phyloP scores from a whole-genome alignment of 495 filamentous ascomycete species.

The Jackrogersella minutella region DNA sequence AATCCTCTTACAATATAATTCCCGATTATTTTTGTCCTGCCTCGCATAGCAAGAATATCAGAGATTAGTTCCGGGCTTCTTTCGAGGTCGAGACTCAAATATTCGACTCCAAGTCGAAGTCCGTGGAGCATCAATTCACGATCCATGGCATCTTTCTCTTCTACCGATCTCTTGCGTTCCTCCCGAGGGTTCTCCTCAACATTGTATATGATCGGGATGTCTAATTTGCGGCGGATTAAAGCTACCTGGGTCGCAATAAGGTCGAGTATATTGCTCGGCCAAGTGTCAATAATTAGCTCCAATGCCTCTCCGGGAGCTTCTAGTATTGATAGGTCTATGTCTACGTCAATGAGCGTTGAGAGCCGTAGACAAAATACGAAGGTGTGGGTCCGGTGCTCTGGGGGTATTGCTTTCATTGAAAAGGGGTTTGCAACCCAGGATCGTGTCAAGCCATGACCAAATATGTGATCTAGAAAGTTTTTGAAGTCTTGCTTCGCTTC shows the following conservation, averaged over 20 bases:
- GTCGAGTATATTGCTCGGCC: conserved; percentile 60
- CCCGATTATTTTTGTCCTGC: conserved; percentile 78
- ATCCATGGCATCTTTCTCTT: conserved; percentile 60
- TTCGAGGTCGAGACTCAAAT: conserved; percentile 71
- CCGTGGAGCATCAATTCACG: conserved; percentile 70
- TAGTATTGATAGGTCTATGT: conserved; percentile 66
- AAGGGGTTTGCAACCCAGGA: conserved; percentile 74
- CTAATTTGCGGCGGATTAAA: conserved; percentile 68
- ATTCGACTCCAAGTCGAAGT: conserved; percentile 77
- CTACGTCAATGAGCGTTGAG: conserved; percentile 63
- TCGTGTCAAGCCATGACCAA: conserved; percentile 62
- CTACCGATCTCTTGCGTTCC: conserved; percentile 47
- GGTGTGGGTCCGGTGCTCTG: conserved; percentile 70
- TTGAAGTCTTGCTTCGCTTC: conserved; percentile 78
- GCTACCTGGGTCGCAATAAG: conserved; percentile 65
- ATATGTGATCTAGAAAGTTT: conserved; percentile 71
- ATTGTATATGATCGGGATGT: conserved; percentile 73
- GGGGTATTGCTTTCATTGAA: conserved; percentile 71
- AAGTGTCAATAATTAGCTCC: conserved; percentile 72
- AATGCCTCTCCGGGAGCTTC: conserved; percentile 77
- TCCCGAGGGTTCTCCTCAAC: conserved; percentile 64
- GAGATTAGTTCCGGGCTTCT: conserved; percentile 60
- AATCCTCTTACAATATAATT: conserved; percentile 63
- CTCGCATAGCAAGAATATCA: conserved; percentile 64
- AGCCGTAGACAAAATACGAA: conserved; percentile 71